These are phyloP conservation scores for Ophiostoma piceae DNA, from an alignment of 2,329 filamentous ascomycete genomes.

Conservation along the genomic window DNA sequence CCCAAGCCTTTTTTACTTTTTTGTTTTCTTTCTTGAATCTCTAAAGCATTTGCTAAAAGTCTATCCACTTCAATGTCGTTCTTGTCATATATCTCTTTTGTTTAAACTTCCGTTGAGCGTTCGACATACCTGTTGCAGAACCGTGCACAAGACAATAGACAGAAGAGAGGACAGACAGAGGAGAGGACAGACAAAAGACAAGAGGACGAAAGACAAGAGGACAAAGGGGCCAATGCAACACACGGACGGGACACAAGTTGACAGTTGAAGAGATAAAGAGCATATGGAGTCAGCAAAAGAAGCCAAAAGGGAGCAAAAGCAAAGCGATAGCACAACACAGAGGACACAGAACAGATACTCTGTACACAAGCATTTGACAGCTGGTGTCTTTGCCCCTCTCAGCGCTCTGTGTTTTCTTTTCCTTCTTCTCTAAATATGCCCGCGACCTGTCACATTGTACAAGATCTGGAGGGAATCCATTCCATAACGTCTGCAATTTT, in stretches of 20 bases:
- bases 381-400: slow-evolving; percentile 5
- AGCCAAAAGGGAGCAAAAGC: background rate
- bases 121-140: slow-evolving; percentile 12
- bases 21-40: background rate
- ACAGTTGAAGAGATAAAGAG: background rate
- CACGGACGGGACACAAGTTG: slow-evolving; percentile 3
- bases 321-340: background rate
- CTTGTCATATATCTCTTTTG: background rate
- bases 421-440: slow-evolving; percentile 26
- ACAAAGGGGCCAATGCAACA: background rate
- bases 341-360: background rate
- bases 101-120: slow-evolving; percentile 5
- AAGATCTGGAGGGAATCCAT: slow-evolving; percentile 41
- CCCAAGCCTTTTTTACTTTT: background rate
- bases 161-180: too few species aligned
- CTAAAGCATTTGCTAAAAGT: too few species aligned
- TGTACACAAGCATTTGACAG: slow-evolving; percentile 22
- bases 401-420: background rate
- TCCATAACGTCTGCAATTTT: slow-evolving; percentile 30
- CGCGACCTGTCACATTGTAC: slow-evolving; percentile 47
- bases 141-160: slow-evolving; percentile 12
- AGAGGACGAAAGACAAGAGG: too few species aligned
- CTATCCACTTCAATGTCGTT: background rate
- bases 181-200: too few species aligned
- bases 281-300: background rate